Conservation (phyloP, 2,329 filamentous ascomycete species). For the Arthrobotrys iridis region DNA sequence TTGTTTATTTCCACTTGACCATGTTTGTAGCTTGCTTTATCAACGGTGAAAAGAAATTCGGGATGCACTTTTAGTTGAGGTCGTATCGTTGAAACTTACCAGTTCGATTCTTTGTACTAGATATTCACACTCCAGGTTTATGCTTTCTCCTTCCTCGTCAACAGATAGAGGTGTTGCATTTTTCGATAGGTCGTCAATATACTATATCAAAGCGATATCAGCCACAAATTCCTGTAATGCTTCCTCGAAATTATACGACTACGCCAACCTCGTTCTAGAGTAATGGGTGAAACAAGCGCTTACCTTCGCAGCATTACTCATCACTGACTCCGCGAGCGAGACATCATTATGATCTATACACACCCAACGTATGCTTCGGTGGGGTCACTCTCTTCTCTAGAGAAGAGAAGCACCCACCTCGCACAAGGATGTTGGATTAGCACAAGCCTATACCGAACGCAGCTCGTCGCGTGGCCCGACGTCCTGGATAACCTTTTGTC, state of each 20-base stretch:
- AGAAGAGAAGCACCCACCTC: slow-evolving; percentile 22
- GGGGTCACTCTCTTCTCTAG: neutral
- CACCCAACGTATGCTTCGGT: slow-evolving; percentile 5
- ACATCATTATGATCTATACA: slow-evolving; percentile 39
- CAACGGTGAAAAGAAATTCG: neutral
- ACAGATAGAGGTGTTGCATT: slow-evolving; percentile 8
- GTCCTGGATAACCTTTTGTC: slow-evolving; percentile 34
- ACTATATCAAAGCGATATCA: slow-evolving; percentile 20
- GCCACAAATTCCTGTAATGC: neutral
- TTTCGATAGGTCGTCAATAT: slow-evolving; percentile 49
- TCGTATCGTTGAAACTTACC: slow-evolving; percentile 15
- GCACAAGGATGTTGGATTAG: slow-evolving; percentile 54
- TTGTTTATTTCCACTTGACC: slow-evolving; percentile 28
- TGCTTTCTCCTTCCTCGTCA: slow-evolving; percentile 32
- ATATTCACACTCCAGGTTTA: slow-evolving; percentile 51
- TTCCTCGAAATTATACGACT: neutral
- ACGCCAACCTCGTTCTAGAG: neutral
- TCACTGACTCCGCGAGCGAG: slow-evolving; percentile 38
- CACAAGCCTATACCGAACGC: slow-evolving; percentile 52
- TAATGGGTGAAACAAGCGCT: neutral
- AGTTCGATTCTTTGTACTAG: slow-evolving; percentile 39
- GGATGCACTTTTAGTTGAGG: neutral
- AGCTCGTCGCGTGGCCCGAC: slow-evolving; percentile 40
- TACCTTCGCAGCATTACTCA: slow-evolving; percentile 51
- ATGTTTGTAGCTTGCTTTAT: neutral